phyloP scores from a whole-genome alignment of 2,329 filamentous ascomycete species.

The Gliomastix tumulicola region DNA sequence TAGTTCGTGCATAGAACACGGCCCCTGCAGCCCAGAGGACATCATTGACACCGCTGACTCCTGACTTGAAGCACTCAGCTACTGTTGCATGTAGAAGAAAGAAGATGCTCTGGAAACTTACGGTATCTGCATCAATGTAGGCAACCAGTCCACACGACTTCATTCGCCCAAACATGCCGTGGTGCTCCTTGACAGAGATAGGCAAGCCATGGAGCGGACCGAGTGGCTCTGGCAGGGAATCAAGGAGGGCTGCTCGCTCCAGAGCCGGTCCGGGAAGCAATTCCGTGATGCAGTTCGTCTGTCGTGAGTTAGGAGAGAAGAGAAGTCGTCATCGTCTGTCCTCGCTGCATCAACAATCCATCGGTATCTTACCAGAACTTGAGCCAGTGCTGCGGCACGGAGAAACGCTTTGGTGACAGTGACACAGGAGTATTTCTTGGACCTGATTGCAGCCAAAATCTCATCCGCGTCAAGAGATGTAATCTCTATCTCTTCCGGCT shows the following conservation, averaged over 20 bases:
- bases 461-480: neutral
- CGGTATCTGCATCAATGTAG: too few species aligned
- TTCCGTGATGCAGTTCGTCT: constrained; percentile 42
- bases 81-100: constrained; percentile 48
- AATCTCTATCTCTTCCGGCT: constrained; percentile 6
- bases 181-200: constrained; percentile 40
- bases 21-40: too few species aligned
- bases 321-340: too few species aligned
- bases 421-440: constrained; percentile 2
- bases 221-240: constrained; percentile 10
- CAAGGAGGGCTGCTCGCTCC: constrained; percentile 28
- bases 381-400: constrained; percentile 6
- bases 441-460: constrained; percentile 1
- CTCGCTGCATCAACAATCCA: neutral
- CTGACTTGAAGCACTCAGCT: too few species aligned
- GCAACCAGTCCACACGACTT: too few species aligned
- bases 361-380: constrained; percentile 5
- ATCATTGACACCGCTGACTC: too few species aligned
- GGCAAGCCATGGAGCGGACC: constrained; percentile 59
- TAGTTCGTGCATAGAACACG: constrained; percentile 50
- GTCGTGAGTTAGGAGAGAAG: constrained; percentile 5
- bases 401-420: constrained; percentile 6
- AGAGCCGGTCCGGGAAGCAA: constrained; percentile 48
- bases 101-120: too few species aligned
- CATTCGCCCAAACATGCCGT: too few species aligned